These are phyloP conservation scores for Auriscalpium vulgare DNA, from an alignment of 768 basidiomycete species.

Conservation along the genomic window DNA sequence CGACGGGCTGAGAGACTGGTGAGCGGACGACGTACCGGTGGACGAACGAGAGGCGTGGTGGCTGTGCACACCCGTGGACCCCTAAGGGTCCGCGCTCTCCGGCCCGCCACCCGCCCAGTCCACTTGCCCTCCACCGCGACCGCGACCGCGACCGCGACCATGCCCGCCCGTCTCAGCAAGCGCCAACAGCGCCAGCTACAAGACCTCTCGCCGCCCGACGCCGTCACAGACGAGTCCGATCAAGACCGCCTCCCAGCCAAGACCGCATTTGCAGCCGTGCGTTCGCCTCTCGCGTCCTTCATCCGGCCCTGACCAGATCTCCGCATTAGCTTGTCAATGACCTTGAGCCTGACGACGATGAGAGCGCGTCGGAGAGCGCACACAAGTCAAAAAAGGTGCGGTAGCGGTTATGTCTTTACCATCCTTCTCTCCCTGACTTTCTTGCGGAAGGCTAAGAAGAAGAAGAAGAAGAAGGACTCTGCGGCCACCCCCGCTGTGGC, in stretches of 20 bases:
- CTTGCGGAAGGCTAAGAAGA: constrained; percentile 29
- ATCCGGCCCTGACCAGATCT: background rate
- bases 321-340: constrained; percentile 7
- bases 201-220: constrained; percentile 54
- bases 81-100: too few relatives aligned
- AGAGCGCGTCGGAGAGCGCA: background rate
- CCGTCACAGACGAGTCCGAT: constrained; percentile 14
- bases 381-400: constrained; percentile 16
- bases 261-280: constrained; percentile 13
- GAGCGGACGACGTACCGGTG: background rate
- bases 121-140: background rate
- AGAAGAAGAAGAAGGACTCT: constrained; percentile 29
- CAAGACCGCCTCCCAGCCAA: background rate
- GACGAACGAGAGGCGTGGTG: constrained; percentile 8
- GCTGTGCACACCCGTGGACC: background rate
- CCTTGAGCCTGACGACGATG: background rate
- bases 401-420: constrained; percentile 7
- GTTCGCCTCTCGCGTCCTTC: background rate
- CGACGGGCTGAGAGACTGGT: too few relatives aligned
- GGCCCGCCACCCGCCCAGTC: too few relatives aligned
- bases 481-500: background rate
- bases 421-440: constrained; percentile 17
- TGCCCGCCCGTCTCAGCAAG: constrained; percentile 75
- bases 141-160: constrained; percentile 49
- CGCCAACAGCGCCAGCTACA: constrained; percentile 82